Percentiles rank a stretch among this genome's conserved stretches.
These are phyloP conservation scores for Rubroboletus satanas DNA, from an alignment of 768 basidiomycete genomes.

Conservation along the genomic window DNA sequence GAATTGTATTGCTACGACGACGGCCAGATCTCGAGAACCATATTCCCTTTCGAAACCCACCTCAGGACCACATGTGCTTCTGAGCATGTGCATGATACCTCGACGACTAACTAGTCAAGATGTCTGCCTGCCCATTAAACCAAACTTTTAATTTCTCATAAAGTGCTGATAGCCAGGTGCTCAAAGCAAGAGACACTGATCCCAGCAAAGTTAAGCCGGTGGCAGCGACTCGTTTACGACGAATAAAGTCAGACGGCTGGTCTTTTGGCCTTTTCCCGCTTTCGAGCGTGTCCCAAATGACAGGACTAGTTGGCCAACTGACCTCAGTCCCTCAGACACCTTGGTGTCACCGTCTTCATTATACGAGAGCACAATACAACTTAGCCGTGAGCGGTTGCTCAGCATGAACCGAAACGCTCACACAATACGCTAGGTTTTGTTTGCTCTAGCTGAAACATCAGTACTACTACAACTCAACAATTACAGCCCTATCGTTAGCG, in stretches of 20 bases:
- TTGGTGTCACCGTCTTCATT: not conserved
- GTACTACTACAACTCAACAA: too few species aligned
- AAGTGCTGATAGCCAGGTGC: not conserved
- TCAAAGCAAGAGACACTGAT: not conserved
- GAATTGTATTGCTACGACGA: not conserved
- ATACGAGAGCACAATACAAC: not conserved
- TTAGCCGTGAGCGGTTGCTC: not conserved
- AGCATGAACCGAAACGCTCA: not conserved
- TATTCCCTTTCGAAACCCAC: not conserved
- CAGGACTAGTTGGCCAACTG: not conserved
- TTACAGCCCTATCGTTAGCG: too few species aligned
- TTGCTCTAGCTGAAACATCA: not conserved
- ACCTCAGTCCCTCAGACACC: not conserved
- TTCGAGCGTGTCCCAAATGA: not conserved
- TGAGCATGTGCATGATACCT: not conserved
- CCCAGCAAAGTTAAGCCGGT: not conserved
- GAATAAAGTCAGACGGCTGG: not conserved
- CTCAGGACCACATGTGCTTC: not conserved
- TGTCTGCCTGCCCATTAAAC: not conserved
- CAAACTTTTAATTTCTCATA: not conserved
- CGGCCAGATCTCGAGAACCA: not conserved
- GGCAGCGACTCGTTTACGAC: not conserved
- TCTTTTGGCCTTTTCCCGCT: not conserved
- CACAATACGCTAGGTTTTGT: not conserved
- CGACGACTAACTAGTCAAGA: not conserved